Conservation (phyloP, 169 alveolate species). For the Toxoplasma gondii region DNA sequence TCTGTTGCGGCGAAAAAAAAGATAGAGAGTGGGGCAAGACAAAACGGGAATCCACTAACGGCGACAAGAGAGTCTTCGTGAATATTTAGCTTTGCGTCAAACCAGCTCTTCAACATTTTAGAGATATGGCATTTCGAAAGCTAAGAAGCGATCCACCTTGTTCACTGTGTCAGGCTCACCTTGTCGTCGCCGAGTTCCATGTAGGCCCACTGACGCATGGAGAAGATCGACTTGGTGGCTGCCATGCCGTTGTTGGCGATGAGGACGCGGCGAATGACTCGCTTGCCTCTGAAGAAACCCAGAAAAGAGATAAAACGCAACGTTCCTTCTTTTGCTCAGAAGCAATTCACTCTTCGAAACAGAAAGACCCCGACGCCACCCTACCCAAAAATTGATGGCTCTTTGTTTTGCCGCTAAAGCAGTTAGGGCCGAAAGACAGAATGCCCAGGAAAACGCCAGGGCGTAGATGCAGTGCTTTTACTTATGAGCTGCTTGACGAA, state of each 20-base stretch:
- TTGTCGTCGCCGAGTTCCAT: constrained; percentile 71
- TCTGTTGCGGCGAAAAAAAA: no score
- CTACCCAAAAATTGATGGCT: neutral
- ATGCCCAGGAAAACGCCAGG: no score
- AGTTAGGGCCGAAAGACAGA: no score
- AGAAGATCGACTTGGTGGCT: constrained; percentile 75
- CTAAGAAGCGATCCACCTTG: no score
- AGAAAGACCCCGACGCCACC: neutral
- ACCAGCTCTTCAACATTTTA: no score
- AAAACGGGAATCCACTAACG: no score
- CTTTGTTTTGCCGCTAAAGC: neutral
- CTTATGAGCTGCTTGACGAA: no score
- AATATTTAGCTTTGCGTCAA: no score
- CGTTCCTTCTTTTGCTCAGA: neutral
- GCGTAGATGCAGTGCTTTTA: no score
- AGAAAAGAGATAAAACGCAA: neutral
- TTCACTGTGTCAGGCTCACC: neutral
- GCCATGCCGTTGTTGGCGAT: constrained; percentile 80
- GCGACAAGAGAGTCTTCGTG: no score
- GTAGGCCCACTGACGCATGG: constrained; percentile 78
- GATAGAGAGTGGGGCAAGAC: no score
- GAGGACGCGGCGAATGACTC: constrained; percentile 71
- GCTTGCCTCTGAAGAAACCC: constrained; percentile 66
- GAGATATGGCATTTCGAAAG: no score
- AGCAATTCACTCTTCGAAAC: neutral